Conservation (phyloP, 768 basidiomycete genomes). For the Grammothele lineata region DNA sequence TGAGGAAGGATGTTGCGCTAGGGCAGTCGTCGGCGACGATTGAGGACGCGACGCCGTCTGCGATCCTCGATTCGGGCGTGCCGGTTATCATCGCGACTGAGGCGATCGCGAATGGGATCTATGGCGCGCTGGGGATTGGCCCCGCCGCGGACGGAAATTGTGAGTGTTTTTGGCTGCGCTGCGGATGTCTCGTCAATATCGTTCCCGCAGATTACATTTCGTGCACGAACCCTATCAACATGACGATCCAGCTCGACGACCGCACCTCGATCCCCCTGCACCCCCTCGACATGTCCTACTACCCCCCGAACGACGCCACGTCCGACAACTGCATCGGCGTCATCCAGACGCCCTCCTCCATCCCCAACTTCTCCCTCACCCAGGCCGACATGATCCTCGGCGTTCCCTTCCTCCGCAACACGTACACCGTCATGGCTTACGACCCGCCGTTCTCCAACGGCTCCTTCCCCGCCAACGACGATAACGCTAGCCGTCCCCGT, state of each 20-base stretch:
- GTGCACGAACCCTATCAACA: constrained; percentile 65
- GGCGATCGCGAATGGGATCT: constrained; percentile 67
- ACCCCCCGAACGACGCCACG: constrained; percentile 39
- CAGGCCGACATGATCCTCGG: constrained; percentile 74
- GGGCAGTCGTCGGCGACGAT: constrained; percentile 29
- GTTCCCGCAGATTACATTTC: constrained; percentile 61
- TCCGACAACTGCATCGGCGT: constrained; percentile 66
- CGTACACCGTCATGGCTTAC: constrained; percentile 76
- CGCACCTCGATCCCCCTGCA: constrained; percentile 59
- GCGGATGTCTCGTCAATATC: constrained; percentile 12
- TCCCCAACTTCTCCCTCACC: constrained; percentile 30
- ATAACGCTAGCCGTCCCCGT: constrained; percentile 32
- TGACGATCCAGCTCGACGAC: constrained; percentile 61
- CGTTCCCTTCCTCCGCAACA: constrained; percentile 72
- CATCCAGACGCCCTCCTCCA: constrained; percentile 54
- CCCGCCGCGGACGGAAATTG: constrained; percentile 62
- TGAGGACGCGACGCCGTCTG: constrained; percentile 47
- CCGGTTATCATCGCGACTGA: constrained; percentile 62
- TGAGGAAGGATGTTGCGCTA: constrained; percentile 35
- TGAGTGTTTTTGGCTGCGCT: constrained; percentile 31
- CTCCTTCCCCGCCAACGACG: constrained; percentile 33
- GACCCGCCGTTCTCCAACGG: constrained; percentile 43
- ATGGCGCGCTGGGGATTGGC: constrained; percentile 64
- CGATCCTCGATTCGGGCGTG: constrained; percentile 70
- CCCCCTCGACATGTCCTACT: constrained; percentile 67